Percentiles rank a stretch among this genome's conserved stretches.
These are phyloP conservation scores for Paramecium octaurelia DNA, from an alignment of 73 alveolate genomes.

Conservation along the genomic window DNA sequence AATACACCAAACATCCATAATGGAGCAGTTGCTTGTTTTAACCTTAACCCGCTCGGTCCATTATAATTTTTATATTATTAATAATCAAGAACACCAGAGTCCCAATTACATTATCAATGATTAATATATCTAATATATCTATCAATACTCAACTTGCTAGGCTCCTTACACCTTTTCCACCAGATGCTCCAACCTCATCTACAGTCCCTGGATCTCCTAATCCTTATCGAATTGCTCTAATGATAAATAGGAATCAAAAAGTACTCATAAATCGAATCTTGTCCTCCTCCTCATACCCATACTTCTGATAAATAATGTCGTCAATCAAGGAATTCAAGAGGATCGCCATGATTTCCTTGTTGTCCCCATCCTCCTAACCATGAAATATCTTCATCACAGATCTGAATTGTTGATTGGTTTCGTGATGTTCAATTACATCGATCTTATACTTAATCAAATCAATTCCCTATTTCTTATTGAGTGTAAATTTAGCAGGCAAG, in stretches of 20 bases:
- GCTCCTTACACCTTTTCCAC: not conserved
- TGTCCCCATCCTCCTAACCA: not conserved
- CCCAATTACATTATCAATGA: not conserved
- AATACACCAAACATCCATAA: constrained; percentile 11
- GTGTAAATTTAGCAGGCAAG: not conserved
- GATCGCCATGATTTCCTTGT: not conserved
- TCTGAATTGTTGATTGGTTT: not conserved
- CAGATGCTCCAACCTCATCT: not conserved
- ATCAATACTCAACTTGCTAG: not conserved
- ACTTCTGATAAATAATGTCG: constrained; percentile 4
- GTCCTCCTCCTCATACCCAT: constrained; percentile 35
- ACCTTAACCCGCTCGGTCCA: not conserved
- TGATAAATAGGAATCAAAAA: not conserved
- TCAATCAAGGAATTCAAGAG: not conserved
- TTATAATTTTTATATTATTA: not conserved
- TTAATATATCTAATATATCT: not conserved
- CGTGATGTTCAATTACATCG: not conserved
- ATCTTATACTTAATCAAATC: not conserved
- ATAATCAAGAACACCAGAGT: not conserved
- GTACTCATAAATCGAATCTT: constrained; percentile 19
- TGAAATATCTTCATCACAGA: not conserved
- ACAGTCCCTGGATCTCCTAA: not conserved
- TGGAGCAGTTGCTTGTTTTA: not conserved
- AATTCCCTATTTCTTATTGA: not conserved
- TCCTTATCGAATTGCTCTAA: not conserved